These are phyloP conservation scores for Carex cristatella DNA, from an alignment of 176 grass and related monocot species.

Conservation along the genomic window DNA sequence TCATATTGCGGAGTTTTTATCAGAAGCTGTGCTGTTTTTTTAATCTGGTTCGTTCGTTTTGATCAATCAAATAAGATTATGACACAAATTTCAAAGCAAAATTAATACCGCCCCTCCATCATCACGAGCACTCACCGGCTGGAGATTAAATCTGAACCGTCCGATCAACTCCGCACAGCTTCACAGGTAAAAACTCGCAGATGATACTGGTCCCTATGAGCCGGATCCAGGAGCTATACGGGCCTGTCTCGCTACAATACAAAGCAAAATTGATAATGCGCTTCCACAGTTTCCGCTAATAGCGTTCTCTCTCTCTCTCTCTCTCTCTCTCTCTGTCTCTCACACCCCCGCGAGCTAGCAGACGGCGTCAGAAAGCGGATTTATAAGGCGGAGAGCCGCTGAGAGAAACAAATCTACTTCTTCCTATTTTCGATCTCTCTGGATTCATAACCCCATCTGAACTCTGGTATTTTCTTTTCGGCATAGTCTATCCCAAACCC, in stretches of 20 bases:
- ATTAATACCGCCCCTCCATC: too few species aligned
- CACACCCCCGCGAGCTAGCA: background rate
- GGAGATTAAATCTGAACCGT: too few species aligned
- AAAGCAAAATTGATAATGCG: constrained; percentile 1
- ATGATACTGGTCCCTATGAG: background rate
- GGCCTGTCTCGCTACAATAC: background rate
- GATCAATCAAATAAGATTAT: too few species aligned
- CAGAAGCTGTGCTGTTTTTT: too few species aligned
- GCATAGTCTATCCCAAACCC: background rate
- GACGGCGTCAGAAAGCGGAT: background rate
- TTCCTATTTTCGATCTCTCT: background rate
- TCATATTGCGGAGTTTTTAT: too few species aligned
- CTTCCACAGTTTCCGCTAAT: background rate
- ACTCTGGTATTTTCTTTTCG: background rate
- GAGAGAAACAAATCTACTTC: background rate
- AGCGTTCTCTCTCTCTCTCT: background rate
- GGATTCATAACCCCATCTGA: background rate
- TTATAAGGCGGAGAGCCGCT: background rate
- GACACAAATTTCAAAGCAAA: too few species aligned
- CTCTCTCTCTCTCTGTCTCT: too few species aligned
- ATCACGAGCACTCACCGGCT: too few species aligned
- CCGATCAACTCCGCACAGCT: too few species aligned
- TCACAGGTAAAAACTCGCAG: too few species aligned
- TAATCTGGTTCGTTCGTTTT: too few species aligned
- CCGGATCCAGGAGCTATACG: background rate